These are phyloP conservation scores for Ambrosiella beaveri DNA, from an alignment of 2,329 filamentous ascomycete genomes.

Conservation along the genomic window DNA sequence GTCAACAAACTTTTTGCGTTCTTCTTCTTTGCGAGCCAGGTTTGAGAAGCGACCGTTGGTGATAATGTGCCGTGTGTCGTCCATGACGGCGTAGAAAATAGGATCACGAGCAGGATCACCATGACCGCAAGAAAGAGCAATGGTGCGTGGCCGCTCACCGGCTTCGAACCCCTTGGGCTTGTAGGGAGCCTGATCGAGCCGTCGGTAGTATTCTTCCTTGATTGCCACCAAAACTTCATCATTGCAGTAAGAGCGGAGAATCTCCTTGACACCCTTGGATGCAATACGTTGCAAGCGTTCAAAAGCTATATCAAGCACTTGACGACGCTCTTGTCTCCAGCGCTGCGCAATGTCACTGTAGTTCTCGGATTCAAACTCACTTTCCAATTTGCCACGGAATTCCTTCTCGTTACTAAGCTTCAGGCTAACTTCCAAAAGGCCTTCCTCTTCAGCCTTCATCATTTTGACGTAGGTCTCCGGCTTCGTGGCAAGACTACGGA, in stretches of 20 bases:
- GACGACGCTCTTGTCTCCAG: conserved; percentile 78
- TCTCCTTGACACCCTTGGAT: conserved; percentile 84
- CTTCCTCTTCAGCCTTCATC: conserved; percentile 92
- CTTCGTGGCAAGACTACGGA: conserved; percentile 60
- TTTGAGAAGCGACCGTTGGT: conserved; percentile 81
- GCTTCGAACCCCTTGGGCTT: conserved; percentile 86
- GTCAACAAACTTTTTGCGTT: conserved; percentile 54
- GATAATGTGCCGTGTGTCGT: conserved; percentile 75
- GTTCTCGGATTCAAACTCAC: conserved; percentile 84
- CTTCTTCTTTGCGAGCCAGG: conserved; percentile 51
- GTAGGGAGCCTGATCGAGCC: conserved; percentile 88
- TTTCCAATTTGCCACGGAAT: conserved; percentile 60
- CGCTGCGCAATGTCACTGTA: conserved; percentile 87
- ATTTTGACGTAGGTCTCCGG: conserved; percentile 91
- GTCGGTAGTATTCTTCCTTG: conserved; percentile 73
- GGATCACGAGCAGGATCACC: conserved; percentile 58
- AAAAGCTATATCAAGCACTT: conserved; percentile 68
- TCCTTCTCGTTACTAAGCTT: conserved; percentile 57
- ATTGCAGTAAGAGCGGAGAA: conserved; percentile 82
- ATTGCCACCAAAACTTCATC: conserved; percentile 78
- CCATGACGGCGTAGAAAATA: conserved; percentile 79
- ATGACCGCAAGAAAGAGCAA: conserved; percentile 74
- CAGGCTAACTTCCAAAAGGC: conserved; percentile 71
- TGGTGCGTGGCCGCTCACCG: conserved; percentile 71
- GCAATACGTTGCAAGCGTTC: conserved; percentile 69